Base-by-base conservation (phyloP, 2,329 filamentous ascomycete genomes). In the Alternaria burnsii region DNA sequence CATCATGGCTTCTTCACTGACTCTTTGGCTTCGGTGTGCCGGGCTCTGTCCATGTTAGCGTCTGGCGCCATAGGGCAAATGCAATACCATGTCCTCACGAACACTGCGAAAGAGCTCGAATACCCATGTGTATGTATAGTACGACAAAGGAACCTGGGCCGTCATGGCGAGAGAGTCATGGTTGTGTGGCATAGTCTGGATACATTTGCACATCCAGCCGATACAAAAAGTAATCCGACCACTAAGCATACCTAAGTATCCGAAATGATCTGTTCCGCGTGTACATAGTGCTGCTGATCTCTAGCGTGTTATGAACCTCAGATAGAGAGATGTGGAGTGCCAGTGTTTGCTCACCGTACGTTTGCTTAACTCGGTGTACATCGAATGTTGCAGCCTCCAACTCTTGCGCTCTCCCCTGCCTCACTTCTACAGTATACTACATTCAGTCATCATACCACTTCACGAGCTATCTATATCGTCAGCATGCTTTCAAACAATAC, bases 1-100 rank as follows among this genome's bases (percentile, higher is more conserved):
- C 63, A 69, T 71, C 60, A 70, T 66, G 64, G 66, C 65, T 67
- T 38, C 46, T 50, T 50, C 63, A 69, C 66, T 67, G 68, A 65
- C 69, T 70, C 30, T 73, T 66, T 68, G 66, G 68, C 52, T 62
- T 58, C 53, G 65, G 63, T 67, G 69, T 67, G 66, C 65, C 59
- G 61, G 67, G 69, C 61, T 64, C 62, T 70, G 67, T 61, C 58
- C 61, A 65, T 62, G 43, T 63, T 72, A 71, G 66, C 66, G 67
- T 74, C 71, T 65, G 70, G 72, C 69, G 65, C 70, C 68, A 72
- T 72, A 74, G 71, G 68, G 71, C 72, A 74, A 72, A 75, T 76
- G 69, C 70, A 74, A 75, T 75, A 71, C 66, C 72, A 74, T 70
- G 72, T 75, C 69, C 71, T 74, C 61, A 74, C 68, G 71, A 73